phyloP scores from a whole-genome alignment of 2,329 filamentous ascomycete genomes.

The Fusarium sp. region DNA sequence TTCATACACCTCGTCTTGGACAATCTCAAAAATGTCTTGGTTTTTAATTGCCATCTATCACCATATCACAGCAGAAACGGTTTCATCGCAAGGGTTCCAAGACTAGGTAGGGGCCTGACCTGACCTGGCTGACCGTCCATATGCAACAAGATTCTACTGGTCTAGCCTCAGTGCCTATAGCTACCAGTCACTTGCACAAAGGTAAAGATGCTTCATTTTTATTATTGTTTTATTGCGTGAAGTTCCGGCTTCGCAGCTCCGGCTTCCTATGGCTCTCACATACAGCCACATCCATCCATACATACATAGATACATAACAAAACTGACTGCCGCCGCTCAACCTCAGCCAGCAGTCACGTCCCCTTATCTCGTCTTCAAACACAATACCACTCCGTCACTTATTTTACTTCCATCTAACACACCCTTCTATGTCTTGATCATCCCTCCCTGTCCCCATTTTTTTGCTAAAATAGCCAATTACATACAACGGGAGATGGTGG shows the following conservation, averaged over 20 bases:
- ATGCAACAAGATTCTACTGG: too few relatives aligned
- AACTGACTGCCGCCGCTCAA: conserved; percentile 32
- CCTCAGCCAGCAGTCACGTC: conserved; percentile 34
- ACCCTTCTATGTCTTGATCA: conserved; percentile 25
- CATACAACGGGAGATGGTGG: conserved; percentile 46
- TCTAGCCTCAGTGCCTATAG: too few relatives aligned
- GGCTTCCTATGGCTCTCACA: conserved; percentile 26
- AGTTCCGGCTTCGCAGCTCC: conserved; percentile 35
- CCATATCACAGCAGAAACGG: too few relatives aligned
- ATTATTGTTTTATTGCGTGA: conserved; percentile 37
- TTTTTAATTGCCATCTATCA: too few relatives aligned
- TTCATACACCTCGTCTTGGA: too few relatives aligned
- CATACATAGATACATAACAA: conserved; percentile 22
- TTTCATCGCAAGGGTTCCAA: too few relatives aligned
- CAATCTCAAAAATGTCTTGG: too few relatives aligned
- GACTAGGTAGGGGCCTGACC: too few relatives aligned
- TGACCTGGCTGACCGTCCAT: too few relatives aligned
- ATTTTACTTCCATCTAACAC: conserved; percentile 25
- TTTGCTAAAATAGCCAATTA: conserved; percentile 44
- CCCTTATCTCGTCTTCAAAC: conserved; percentile 9
- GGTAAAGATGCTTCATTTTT: conserved; percentile 11
- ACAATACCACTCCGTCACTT: conserved; percentile 20
- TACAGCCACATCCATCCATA: conserved; percentile 22
- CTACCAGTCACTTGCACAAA: background rate
- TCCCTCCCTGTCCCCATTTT: conserved; percentile 28